phyloP scores from a whole-genome alignment of 192 early-diverging fungal species.

The Umbelopsis ramanniana region DNA sequence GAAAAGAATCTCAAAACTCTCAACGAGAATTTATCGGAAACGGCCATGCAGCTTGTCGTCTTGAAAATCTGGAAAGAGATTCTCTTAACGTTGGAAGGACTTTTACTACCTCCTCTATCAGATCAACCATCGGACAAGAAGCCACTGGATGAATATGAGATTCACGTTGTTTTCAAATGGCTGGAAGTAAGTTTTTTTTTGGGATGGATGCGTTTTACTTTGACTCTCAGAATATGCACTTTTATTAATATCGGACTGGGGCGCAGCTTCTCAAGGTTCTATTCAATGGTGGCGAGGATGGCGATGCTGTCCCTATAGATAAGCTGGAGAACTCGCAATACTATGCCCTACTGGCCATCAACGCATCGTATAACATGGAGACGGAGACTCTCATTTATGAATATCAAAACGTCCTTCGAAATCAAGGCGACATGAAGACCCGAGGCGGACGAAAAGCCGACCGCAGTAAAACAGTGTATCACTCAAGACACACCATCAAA shows the following conservation, averaged over 20 bases:
- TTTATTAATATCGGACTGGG: conserved; percentile 10
- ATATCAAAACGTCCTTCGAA: conserved; percentile 50
- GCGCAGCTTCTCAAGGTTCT: conserved; percentile 69
- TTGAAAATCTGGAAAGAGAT: conserved; percentile 76
- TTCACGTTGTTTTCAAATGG: conserved; percentile 72
- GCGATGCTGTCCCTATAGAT: conserved; percentile 64
- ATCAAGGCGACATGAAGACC: conserved; percentile 36
- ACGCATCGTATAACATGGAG: conserved; percentile 69
- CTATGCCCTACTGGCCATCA: conserved; percentile 65
- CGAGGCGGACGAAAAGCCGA: conserved; percentile 43
- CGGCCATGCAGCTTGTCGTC: conserved; percentile 68
- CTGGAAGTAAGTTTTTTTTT: conserved; percentile 49
- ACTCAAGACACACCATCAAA: conserved; percentile 38
- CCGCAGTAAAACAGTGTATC: conserved; percentile 45
- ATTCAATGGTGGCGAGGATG: conserved; percentile 73
- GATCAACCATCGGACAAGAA: conserved; percentile 59
- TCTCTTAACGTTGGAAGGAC: conserved; percentile 65
- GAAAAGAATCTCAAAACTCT: conserved; percentile 71
- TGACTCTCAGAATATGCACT: no score
- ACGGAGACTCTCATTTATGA: conserved; percentile 65
- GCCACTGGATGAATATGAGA: conserved; percentile 65
- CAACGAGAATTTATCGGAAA: conserved; percentile 67
- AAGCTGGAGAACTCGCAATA: conserved; percentile 69
- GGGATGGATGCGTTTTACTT: no score
- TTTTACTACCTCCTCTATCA: conserved; percentile 74